phyloP scores from a whole-genome alignment of 768 basidiomycete genomes.

The Fomitopsis serialis region DNA sequence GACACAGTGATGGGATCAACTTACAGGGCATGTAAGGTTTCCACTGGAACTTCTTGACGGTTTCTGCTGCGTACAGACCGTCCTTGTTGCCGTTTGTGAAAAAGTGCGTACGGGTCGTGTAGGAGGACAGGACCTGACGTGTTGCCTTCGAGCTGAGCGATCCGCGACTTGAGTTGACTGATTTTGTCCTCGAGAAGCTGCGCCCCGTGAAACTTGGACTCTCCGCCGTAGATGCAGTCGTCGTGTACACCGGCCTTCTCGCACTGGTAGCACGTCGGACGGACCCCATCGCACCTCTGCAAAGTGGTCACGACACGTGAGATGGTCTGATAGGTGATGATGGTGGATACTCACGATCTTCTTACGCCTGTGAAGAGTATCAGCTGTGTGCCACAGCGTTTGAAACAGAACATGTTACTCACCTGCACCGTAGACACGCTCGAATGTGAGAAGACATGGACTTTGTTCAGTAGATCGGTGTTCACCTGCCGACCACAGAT shows the following conservation, averaged over 20 bases:
- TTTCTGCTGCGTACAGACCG: neutral
- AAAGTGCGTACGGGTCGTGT: slow-evolving; percentile 17
- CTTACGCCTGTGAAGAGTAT: slow-evolving; percentile 30
- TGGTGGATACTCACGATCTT: slow-evolving; percentile 40
- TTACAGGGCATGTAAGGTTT: neutral
- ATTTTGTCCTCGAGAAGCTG: slow-evolving; percentile 57
- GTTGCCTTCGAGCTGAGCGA: slow-evolving; percentile 25
- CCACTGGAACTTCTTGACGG: neutral
- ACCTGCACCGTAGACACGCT: slow-evolving; percentile 50
- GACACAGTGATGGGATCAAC: neutral
- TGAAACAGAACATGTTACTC: slow-evolving; percentile 8
- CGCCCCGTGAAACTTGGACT: slow-evolving; percentile 42
- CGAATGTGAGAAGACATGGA: slow-evolving; percentile 11
- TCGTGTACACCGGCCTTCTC: slow-evolving; percentile 50
- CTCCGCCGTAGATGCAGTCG: slow-evolving; percentile 69
- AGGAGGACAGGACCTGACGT: slow-evolving; percentile 14
- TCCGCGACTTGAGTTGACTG: slow-evolving; percentile 46
- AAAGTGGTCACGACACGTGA: neutral
- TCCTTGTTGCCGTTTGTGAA: neutral
- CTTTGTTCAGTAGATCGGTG: neutral
- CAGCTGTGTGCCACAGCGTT: neutral
- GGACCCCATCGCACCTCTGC: slow-evolving; percentile 63
- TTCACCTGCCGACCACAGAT: neutral
- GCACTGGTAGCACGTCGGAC: slow-evolving; percentile 64
- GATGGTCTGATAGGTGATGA: neutral